Evolutionary conservation across 768 basidiomycete species (phyloP).

Genomic region (Podaxis sp.): DNA sequence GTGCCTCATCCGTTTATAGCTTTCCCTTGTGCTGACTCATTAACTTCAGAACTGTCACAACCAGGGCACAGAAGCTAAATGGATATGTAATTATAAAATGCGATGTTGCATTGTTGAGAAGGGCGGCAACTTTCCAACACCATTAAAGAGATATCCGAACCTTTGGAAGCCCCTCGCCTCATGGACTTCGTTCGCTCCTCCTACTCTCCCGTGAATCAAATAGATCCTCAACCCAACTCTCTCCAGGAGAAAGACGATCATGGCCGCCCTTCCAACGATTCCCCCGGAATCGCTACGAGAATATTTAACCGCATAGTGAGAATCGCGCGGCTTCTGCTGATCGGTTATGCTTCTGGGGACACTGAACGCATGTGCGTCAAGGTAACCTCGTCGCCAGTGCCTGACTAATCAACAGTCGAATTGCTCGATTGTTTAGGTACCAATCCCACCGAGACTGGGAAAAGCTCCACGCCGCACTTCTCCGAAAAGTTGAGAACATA

Average conservation of each 20-base stretch:
- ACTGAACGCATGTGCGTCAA: not conserved
- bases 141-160: not conserved
- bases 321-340: constrained; percentile 11
- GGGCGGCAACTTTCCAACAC: not conserved
- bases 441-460: constrained; percentile 11
- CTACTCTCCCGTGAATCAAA: not conserved
- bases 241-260: not conserved
- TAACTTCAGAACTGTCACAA: no score
- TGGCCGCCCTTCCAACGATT: not conserved
- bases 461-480: constrained; percentile 9
- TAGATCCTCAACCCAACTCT: not conserved
- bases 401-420: not conserved
- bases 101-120: not conserved
- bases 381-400: not conserved
- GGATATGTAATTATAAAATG: not conserved
- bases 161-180: not conserved
- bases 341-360: constrained; percentile 14
- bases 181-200: not conserved
- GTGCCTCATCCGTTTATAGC: no score
- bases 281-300: not conserved
- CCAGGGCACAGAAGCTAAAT: no score
- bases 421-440: not conserved
- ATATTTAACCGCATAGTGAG: not conserved
- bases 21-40: no score
- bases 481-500: constrained; percentile 15